These are phyloP conservation scores for Lonicera japonica DNA, from an alignment of 129 eudicot genomes.

Conservation along the genomic window DNA sequence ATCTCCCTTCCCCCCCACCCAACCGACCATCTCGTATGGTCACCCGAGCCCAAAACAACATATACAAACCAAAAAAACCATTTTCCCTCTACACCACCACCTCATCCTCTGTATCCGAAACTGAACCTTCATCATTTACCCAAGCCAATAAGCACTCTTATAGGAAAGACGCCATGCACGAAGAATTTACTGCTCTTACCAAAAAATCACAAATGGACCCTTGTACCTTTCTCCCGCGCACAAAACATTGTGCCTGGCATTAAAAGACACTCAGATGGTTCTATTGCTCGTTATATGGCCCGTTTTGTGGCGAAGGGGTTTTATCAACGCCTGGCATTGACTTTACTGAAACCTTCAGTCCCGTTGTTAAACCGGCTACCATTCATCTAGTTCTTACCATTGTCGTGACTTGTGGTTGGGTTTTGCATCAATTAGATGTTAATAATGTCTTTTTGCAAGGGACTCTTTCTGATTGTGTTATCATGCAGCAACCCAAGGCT, in stretches of 20 bases:
- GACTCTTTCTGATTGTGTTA: not conserved
- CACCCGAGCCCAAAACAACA: too few species aligned
- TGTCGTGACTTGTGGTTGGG: not conserved
- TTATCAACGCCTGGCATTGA: constrained; percentile 6
- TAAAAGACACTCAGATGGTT: not conserved
- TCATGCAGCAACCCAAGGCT: constrained; percentile 2
- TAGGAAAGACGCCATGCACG: constrained; percentile 1
- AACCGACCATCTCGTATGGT: too few species aligned
- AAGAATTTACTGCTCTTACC: constrained; percentile 1
- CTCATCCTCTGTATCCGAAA: too few species aligned
- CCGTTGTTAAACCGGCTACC: too few species aligned
- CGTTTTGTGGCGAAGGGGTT: not conserved
- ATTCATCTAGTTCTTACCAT: too few species aligned
- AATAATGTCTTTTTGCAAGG: constrained; percentile 11
- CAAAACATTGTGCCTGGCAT: not conserved
- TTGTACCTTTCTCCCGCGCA: not conserved
- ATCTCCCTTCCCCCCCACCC: too few species aligned
- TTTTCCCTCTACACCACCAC: too few species aligned
- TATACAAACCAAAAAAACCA: too few species aligned
- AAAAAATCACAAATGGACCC: constrained; percentile 3
- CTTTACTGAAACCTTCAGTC: not conserved
- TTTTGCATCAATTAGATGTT: constrained; percentile 6
- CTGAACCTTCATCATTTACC: not conserved
- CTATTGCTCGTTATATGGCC: not conserved
- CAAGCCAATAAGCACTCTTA: not conserved